These are phyloP conservation scores for Colletotrichum eleusines DNA, from an alignment of 2,329 filamentous ascomycete species.

Conservation along the genomic window DNA sequence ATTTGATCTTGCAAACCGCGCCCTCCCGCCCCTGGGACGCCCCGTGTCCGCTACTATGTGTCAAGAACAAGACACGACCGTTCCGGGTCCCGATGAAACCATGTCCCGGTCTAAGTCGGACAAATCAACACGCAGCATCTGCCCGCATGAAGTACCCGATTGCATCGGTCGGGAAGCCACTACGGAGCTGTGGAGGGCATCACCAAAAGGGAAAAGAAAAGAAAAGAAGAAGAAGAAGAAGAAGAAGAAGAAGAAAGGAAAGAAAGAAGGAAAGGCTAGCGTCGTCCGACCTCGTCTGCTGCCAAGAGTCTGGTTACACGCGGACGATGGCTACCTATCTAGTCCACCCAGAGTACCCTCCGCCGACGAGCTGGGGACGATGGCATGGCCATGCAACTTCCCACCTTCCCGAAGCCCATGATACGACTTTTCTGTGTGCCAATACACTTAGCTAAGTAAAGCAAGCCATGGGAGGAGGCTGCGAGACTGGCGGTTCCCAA, in stretches of 20 bases:
- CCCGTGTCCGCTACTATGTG: conserved; percentile 31
- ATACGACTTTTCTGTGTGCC: not conserved
- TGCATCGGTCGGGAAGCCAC: no score
- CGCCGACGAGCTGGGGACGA: conserved; percentile 16
- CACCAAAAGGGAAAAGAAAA: no score
- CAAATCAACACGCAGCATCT: conserved; percentile 15
- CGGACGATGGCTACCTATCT: conserved; percentile 10
- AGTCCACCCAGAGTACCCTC: not conserved
- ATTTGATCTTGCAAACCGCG: conserved; percentile 41
- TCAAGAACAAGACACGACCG: conserved; percentile 12
- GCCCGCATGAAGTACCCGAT: conserved; percentile 12
- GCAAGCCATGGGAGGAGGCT: not conserved
- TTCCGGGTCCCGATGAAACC: not conserved
- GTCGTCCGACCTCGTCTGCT: not conserved
- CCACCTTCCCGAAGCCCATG: conserved; percentile 34
- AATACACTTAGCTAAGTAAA: no score
- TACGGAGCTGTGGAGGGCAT: not conserved
- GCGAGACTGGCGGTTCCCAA: conserved; percentile 11
- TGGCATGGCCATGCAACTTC: conserved; percentile 27
- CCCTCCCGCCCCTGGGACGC: conserved; percentile 36
- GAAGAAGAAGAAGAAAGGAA: not conserved
- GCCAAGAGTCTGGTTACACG: not conserved
- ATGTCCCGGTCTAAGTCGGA: conserved; percentile 27
- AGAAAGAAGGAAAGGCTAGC: not conserved
- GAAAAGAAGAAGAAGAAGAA: no score